These are phyloP conservation scores for Candida germanica DNA, from an alignment of 805 yeast genomes.

Conservation along the genomic window DNA sequence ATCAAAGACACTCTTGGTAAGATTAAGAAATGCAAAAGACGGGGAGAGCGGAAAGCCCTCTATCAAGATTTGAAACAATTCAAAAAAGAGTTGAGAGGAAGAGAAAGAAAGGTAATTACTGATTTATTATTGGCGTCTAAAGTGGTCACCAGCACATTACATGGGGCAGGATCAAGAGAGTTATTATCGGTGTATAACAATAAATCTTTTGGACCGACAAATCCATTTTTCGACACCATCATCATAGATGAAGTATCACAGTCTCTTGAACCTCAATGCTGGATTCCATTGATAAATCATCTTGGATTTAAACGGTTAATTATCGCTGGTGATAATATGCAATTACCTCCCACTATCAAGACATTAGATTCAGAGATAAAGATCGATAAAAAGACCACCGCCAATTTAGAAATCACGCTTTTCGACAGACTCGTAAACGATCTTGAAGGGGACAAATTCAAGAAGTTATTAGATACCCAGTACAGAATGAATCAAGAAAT, in stretches of 20 bases:
- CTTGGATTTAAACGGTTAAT: constrained; percentile 55
- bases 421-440: constrained; percentile 71
- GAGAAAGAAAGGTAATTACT: constrained; percentile 63
- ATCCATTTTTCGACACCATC: constrained; percentile 64
- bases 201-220: constrained; percentile 16
- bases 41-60: constrained; percentile 59
- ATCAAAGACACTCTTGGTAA: constrained; percentile 59
- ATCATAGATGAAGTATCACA: constrained; percentile 96
- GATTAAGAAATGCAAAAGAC: constrained; percentile 59
- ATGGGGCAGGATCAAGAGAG: constrained; percentile 79
- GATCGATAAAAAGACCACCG: constrained; percentile 34
- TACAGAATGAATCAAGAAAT: constrained; percentile 82
- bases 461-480: constrained; percentile 66
- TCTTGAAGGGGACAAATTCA: constrained; percentile 43
- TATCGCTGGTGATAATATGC: constrained; percentile 91
- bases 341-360: constrained; percentile 87
- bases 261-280: constrained; percentile 90
- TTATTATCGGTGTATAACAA: constrained; percentile 51
- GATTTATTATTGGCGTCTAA: constrained; percentile 58
- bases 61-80: constrained; percentile 68
- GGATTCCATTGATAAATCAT: constrained; percentile 85
- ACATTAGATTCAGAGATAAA: constrained; percentile 30
- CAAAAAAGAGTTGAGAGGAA: constrained; percentile 60
- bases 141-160: constrained; percentile 80
- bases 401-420: constrained; percentile 60